These are phyloP conservation scores for Tremellales sp. DNA, from an alignment of 1,284 basidiomycete species.

Conservation along the genomic window DNA sequence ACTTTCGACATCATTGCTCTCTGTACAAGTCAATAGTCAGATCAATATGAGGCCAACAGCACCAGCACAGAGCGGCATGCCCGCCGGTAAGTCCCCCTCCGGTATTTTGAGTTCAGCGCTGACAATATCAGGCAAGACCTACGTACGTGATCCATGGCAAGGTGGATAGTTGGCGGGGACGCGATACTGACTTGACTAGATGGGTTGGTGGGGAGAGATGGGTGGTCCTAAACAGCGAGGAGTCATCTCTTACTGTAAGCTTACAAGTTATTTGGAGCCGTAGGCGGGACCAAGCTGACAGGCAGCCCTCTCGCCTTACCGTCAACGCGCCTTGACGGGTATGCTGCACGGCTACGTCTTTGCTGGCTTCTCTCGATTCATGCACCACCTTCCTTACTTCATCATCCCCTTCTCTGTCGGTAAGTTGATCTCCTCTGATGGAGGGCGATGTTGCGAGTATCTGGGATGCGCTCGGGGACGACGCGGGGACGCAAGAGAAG, in stretches of 20 bases:
- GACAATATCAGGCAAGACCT: constrained; percentile 37
- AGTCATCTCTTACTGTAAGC: constrained; percentile 72
- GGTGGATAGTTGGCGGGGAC: neutral
- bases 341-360: constrained; percentile 66
- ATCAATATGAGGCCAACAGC: constrained; percentile 66
- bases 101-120: neutral
- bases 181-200: constrained; percentile 54
- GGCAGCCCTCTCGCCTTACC: constrained; percentile 76
- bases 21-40: neutral
- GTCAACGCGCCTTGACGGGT: constrained; percentile 67
- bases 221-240: constrained; percentile 70
- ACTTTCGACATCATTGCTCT: neutral
- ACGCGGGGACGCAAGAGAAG: neutral
- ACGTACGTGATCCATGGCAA: constrained; percentile 12
- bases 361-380: neutral
- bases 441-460: neutral
- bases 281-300: neutral
- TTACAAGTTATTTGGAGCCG: neutral
- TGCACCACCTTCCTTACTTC: neutral
- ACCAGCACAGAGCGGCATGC: constrained; percentile 65
- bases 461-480: neutral
- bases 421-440: neutral
- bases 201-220: constrained; percentile 88
- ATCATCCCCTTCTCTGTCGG: neutral
- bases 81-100: constrained; percentile 53